phyloP scores from a whole-genome alignment of 75 land plant genomes.

The Adiantum capillusveneris region DNA sequence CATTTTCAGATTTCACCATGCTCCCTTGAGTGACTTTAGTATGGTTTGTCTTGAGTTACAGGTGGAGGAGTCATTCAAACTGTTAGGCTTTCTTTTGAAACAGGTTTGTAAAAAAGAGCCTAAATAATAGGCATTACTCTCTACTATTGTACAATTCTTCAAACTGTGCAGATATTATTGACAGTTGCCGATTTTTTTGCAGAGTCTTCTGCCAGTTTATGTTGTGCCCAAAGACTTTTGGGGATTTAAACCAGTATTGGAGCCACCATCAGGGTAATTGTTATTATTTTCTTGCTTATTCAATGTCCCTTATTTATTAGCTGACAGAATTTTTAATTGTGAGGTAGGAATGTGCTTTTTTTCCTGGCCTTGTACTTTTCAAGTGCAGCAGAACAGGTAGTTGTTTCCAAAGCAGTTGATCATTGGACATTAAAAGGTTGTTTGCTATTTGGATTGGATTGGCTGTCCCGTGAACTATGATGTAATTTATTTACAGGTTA shows the following conservation, averaged over 20 bases:
- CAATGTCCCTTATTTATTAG: too few species aligned
- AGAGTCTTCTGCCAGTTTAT: constrained; percentile 40
- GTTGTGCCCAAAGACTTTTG: constrained; percentile 64
- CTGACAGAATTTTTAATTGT: neutral
- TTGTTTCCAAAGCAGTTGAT: constrained; percentile 2
- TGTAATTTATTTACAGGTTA: constrained; percentile 39
- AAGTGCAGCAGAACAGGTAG: constrained; percentile 54
- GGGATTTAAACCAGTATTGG: constrained; percentile 55
- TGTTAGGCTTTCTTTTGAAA: constrained; percentile 52
- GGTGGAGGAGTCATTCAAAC: constrained; percentile 61
- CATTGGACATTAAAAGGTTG: neutral
- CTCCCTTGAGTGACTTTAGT: constrained; percentile 10
- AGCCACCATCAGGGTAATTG: constrained; percentile 57
- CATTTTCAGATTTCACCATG: neutral
- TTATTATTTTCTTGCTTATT: neutral
- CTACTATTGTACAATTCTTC: too few species aligned
- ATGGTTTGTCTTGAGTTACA: too few species aligned
- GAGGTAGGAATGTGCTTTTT: constrained; percentile 49
- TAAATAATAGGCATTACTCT: too few species aligned
- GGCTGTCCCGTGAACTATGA: neutral
- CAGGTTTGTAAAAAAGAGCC: constrained; percentile 23
- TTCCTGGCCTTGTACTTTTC: constrained; percentile 64
- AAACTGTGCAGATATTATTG: too few species aligned
- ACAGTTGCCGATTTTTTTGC: constrained; percentile 11
- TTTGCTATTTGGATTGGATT: too few species aligned